Conservation (phyloP, 257 asterid genomes). For the Verbascum thapsus region DNA sequence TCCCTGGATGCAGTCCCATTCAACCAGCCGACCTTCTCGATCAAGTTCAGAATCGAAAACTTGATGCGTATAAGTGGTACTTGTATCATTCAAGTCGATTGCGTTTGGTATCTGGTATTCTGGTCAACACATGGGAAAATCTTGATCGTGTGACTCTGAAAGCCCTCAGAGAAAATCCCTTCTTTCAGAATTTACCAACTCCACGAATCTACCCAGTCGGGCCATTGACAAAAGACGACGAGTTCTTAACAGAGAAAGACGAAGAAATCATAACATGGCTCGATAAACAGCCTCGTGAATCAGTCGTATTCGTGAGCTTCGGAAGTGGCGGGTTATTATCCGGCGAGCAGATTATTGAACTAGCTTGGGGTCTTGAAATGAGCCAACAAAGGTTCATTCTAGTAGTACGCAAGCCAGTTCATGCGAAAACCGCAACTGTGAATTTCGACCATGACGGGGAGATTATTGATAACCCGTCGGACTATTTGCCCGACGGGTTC, state of each 20-base stretch:
- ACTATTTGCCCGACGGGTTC: slow-evolving; percentile 33
- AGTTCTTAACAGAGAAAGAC: too few relatives aligned
- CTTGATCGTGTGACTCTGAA: slow-evolving; percentile 28
- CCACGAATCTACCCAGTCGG: slow-evolving; percentile 35
- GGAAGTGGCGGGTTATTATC: slow-evolving; percentile 46
- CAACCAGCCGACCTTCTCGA: slow-evolving; percentile 28
- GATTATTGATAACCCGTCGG: slow-evolving; percentile 14
- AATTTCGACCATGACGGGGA: slow-evolving; percentile 24
- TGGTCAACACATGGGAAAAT: slow-evolving; percentile 37
- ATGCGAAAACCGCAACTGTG: neutral
- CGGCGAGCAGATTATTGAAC: slow-evolving; percentile 32
- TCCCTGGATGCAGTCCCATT: slow-evolving; percentile 31
- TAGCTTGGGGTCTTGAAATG: slow-evolving; percentile 43
- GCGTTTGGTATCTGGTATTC: slow-evolving; percentile 28
- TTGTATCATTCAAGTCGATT: slow-evolving; percentile 27
- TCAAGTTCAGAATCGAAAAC: slow-evolving; percentile 28
- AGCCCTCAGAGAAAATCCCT: slow-evolving; percentile 33
- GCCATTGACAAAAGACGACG: slow-evolving; percentile 32
- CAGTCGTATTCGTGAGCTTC: slow-evolving; percentile 36
- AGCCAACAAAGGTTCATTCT: slow-evolving; percentile 40
- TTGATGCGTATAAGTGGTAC: slow-evolving; percentile 38
- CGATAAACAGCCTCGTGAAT: slow-evolving; percentile 32
- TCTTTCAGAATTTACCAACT: slow-evolving; percentile 16
- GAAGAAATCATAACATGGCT: slow-evolving; percentile 30
- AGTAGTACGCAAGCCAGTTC: slow-evolving; percentile 37